Evolutionary conservation across 2,329 filamentous ascomycete species (phyloP), one percentile per base, ranked within the genome.

Genomic region (Fonsecaea monophora): DNA sequence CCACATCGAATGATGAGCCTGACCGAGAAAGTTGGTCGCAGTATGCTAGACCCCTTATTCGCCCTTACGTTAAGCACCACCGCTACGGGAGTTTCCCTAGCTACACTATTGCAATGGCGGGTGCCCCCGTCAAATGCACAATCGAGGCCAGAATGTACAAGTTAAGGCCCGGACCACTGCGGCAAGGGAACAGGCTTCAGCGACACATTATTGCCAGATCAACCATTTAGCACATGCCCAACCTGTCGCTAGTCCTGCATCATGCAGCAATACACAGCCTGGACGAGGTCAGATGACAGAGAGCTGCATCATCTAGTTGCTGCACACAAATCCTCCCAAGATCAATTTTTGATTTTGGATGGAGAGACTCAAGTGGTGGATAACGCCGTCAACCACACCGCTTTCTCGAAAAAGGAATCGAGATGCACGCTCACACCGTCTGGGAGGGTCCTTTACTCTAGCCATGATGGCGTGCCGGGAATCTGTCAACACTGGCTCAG

Each of bases 271-370:
- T 60, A 34, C 57, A 60, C 57, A 60, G 40, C 38, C 45, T 15
- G 34, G 10, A 34, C 30, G 35, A 37, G 57, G 57, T 60, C 57
- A 60, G 57, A 60, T 60, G 40, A 60, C 57, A 50, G 45, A 12
- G 18, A 34, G 40, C 42, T 60, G 57, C 38, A 30, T 34, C 9
- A n/a, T 59, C n/a, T 42, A 40, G 25, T 34, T 18, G 30, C 40
- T 42, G 56, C 57, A 30, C 57, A 60, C 57, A 30, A 38, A 30
- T 60, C n/a, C 57, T 50, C 45, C 45, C 18, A 21, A 50, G 45
- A 50, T 50, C 25, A 25, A 50, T 50, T 50, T 50, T 50, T 50
- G 45, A 25, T 21, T 48, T 25, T 48, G 42, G 42, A n/a, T 48
- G 42, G 18, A 25, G 7, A 21, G 42, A 48, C 18, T 48, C 18